These are phyloP conservation scores for Hanseniaspora gamundiae DNA, from an alignment of 1,139 yeast species.

Conservation along the genomic window DNA sequence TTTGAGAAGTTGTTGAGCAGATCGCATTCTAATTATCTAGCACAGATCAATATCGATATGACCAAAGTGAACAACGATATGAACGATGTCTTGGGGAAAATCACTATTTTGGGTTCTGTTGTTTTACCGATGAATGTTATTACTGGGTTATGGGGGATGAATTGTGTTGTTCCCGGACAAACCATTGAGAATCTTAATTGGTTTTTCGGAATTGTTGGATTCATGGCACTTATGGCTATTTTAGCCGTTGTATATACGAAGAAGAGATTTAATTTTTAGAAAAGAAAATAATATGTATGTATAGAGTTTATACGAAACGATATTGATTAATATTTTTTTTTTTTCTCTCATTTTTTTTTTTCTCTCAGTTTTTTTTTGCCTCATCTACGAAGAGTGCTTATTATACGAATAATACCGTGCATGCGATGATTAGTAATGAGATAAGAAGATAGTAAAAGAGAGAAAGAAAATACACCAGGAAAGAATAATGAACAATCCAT, in stretches of 20 bases:
- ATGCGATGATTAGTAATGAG: too few species aligned
- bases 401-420: too few species aligned
- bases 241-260: slow-evolving; percentile 35
- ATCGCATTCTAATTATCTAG: slow-evolving; percentile 87
- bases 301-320: not conserved
- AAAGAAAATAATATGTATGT: slow-evolving; percentile 1
- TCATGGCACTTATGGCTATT: slow-evolving; percentile 34
- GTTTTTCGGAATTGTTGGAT: slow-evolving; percentile 48
- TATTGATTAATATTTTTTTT: too few species aligned
- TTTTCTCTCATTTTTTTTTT: not conserved
- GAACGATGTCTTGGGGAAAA: slow-evolving; percentile 89
- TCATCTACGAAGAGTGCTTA: too few species aligned
- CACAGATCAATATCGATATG: slow-evolving; percentile 95
- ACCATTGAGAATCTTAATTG: slow-evolving; percentile 57
- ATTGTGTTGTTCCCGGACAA: slow-evolving; percentile 92
- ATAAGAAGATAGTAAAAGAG: not conserved
- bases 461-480: not conserved
- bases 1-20: slow-evolving; percentile 88
- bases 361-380: too few species aligned
- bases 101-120: slow-evolving; percentile 87
- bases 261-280: slow-evolving; percentile 26
- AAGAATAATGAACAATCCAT: not conserved
- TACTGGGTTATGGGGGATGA: slow-evolving; percentile 98
- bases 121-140: slow-evolving; percentile 88
- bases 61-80: slow-evolving; percentile 94